Evolutionary conservation across 1,284 basidiomycete genomes (phyloP).

Genomic region (Boletellus deceptivus): DNA sequence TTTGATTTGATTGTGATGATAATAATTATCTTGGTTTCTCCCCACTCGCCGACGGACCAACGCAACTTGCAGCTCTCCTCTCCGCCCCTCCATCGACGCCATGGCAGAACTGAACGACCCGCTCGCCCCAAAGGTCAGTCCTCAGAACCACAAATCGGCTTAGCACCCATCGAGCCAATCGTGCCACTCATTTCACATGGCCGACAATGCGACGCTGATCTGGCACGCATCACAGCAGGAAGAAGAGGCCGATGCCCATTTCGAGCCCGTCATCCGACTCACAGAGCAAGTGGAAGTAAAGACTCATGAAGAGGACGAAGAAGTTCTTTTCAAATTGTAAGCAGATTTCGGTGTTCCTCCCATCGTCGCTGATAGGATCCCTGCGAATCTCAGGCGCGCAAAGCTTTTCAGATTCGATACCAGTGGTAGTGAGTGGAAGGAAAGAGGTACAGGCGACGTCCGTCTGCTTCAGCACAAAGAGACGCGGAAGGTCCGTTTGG

Average conservation of each 20-base stretch:
- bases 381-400: conserved; percentile 70
- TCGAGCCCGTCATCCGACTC: conserved; percentile 96
- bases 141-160: conserved; percentile 1
- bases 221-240: conserved; percentile 47
- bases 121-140: conserved; percentile 65
- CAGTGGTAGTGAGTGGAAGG: conserved; percentile 90
- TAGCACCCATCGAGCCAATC: conserved; percentile 29
- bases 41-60: conserved; percentile 24
- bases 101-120: conserved; percentile 68
- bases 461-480: conserved; percentile 86
- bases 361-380: conserved; percentile 14
- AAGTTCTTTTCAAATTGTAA: conserved; percentile 94
- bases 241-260: conserved; percentile 88
- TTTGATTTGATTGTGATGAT: conserved; percentile 27
- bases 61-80: conserved; percentile 13
- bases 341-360: conserved; percentile 35
- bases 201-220: conserved; percentile 27
- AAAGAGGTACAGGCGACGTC: conserved; percentile 91
- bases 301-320: conserved; percentile 95
- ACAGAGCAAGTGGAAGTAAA: conserved; percentile 95
- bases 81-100: conserved; percentile 20
- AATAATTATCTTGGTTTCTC: conserved; percentile 25
- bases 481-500: conserved; percentile 90
- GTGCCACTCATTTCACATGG: conserved; percentile 28
- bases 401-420: conserved; percentile 97